These are phyloP conservation scores for Parietaria judaica DNA, from an alignment of 306 rosid genomes.

Conservation along the genomic window DNA sequence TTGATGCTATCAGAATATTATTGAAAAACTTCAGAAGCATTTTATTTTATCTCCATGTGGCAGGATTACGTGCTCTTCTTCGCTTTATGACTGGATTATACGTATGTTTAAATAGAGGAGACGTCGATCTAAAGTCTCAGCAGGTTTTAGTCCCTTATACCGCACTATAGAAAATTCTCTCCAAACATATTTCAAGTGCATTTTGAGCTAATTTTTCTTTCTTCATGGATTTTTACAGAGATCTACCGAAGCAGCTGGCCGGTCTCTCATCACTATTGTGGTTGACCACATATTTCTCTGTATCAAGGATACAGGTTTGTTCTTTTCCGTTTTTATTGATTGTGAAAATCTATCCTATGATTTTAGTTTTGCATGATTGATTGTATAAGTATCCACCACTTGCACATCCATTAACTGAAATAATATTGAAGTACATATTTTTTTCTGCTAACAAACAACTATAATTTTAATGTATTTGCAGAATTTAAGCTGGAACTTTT, in stretches of 20 bases:
- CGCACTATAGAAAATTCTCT: slow-evolving; percentile 17
- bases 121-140: slow-evolving; percentile 62
- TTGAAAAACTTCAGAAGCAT: slow-evolving; percentile 4
- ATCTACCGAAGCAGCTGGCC: slow-evolving; percentile 78
- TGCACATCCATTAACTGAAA: not conserved
- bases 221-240: slow-evolving; percentile 45
- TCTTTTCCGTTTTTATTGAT: slow-evolving; percentile 11
- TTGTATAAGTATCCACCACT: not conserved
- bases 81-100: slow-evolving; percentile 81
- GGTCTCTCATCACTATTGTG: slow-evolving; percentile 70
- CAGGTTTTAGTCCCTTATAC: slow-evolving; percentile 38
- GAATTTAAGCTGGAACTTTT: slow-evolving; percentile 87
- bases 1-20: not conserved
- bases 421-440: not conserved
- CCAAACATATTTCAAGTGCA: slow-evolving; percentile 8
- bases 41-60: not conserved
- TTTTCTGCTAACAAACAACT: slow-evolving; percentile 17
- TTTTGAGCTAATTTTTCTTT: slow-evolving; percentile 16
- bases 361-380: not conserved
- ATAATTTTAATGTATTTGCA: slow-evolving; percentile 40
- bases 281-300: slow-evolving; percentile 91
- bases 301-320: slow-evolving; percentile 79
- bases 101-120: slow-evolving; percentile 83
- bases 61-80: slow-evolving; percentile 93
- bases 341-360: not conserved